Evolutionary conservation across 1,139 yeast genomes (phyloP).

Genomic region (Pichia kudriavzevii): DNA sequence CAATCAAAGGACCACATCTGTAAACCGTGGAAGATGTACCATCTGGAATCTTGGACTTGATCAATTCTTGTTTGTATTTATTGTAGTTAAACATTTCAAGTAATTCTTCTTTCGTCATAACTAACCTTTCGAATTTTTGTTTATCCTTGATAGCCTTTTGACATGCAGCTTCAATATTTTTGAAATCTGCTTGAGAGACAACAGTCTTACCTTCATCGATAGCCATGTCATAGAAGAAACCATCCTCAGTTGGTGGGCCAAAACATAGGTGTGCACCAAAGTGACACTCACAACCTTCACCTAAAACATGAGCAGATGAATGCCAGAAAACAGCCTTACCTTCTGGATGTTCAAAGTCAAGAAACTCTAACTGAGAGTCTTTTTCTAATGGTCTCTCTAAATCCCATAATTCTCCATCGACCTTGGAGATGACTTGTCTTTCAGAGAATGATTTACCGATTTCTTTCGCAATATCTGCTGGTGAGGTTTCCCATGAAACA

Average conservation of each 20-base stretch:
- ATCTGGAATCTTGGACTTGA: constrained; percentile 86
- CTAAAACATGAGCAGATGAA: constrained; percentile 95
- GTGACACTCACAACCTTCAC: constrained; percentile 97
- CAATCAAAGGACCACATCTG: constrained; percentile 97
- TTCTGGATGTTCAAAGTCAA: constrained; percentile 76
- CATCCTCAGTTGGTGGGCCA: constrained; percentile 98
- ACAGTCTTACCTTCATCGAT: constrained; percentile 70
- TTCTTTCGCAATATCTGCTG: constrained; percentile 73
- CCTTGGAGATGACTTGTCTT: constrained; percentile 85
- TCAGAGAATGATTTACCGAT: constrained; percentile 87
- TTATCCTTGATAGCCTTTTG: constrained; percentile 91
- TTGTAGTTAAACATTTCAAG: constrained; percentile 92
- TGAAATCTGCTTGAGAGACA: constrained; percentile 77
- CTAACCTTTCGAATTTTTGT: constrained; percentile 92
- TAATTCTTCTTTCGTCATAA: constrained; percentile 83
- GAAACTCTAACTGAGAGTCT: constrained; percentile 62
- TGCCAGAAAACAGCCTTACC: constrained; percentile 98
- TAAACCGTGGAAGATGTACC: constrained; percentile 95
- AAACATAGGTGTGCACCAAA: constrained; percentile 85
- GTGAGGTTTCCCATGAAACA: constrained; percentile 82
- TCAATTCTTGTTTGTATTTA: constrained; percentile 88
- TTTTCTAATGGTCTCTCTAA: constrained; percentile 87
- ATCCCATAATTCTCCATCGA: constrained; percentile 91
- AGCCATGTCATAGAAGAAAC: constrained; percentile 96
- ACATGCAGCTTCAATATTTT: constrained; percentile 78